A percentile compares a stretch with the other conserved stretches of the same genome.
phyloP scores from a whole-genome alignment of 2,329 filamentous ascomycete species.

The Diaporthe sp. region DNA sequence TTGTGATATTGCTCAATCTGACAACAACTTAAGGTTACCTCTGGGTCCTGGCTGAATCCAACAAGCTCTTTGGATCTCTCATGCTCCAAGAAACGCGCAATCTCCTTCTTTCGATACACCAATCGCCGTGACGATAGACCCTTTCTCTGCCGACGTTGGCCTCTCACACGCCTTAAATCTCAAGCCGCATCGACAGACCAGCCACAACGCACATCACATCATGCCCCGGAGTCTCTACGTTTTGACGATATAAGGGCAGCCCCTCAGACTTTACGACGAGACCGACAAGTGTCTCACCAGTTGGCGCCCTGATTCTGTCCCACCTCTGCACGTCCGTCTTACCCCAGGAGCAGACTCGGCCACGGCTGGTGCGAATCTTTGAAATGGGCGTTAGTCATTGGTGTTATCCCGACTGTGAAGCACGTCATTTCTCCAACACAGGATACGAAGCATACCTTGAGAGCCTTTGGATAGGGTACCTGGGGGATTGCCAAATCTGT shows the following conservation, averaged over 20 bases:
- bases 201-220: neutral
- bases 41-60: neutral
- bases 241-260: neutral
- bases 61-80: neutral
- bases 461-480: neutral
- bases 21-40: neutral
- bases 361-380: neutral
- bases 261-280: neutral
- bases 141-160: neutral
- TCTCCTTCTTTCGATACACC: neutral
- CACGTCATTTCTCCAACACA: neutral
- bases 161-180: neutral
- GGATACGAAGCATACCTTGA: neutral
- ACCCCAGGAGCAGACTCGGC: neutral
- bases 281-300: neutral
- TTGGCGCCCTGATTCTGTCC: neutral
- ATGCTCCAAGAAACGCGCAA: neutral
- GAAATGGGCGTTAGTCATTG: neutral
- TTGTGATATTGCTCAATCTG: no score
- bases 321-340: neutral
- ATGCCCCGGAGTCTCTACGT: neutral
- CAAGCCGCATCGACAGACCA: constrained; percentile 7
- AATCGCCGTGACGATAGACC: neutral
- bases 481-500: neutral
- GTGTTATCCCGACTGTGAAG: no score